Evolutionary conservation across 371 early-diverging fungal species (phyloP), one percentile per base, ranked within the genome.

Genomic region (Encephalitozoon hellem): DNA sequence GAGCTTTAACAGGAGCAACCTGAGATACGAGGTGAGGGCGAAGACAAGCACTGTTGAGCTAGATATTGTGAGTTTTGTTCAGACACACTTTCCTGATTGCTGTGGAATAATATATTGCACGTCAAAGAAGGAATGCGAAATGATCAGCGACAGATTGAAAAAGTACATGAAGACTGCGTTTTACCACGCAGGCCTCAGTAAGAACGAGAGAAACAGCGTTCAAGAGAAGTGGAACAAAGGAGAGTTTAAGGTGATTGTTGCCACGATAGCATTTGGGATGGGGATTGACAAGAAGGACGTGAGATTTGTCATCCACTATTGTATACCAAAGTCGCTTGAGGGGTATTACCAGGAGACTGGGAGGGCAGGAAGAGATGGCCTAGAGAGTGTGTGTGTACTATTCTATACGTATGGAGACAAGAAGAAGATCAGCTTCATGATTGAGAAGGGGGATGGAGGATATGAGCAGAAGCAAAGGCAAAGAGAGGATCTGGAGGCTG

Each of bases 331-430:
- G 30, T 91, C 92, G 11, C 77, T 99, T 2, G 99, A 99, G 85
- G 95, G 95, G 0, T 99, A 97, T 79, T 99, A 99, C 78, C 98
- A 99, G 85, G 97, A 97, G 84, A 95, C 94, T 0, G 97, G 98
- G 0, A 89, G 97, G 25, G 98, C 97, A 0, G 97, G 97, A 8
- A 89, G 98, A 30, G 98, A 99, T 87, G 95, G 96, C 4, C 79
- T 88, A 41, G 86, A 88, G 52, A 89, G 93, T 1, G 84, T 86
- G 0, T 97, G 96, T 84, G 85, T 95, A 0, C 76, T 99, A 28
- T 97, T 89, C 76, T 97, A 94, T 82, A 80, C 84, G 0, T 93
- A 89, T 83, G 80, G 80, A 0, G 97, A 97, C 86, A 92, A 90
- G 77, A 79, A 81, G n/a, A 79, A 86, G 84, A 82, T 87, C 66